Evolutionary conservation across 2,329 filamentous ascomycete species (phyloP), one percentile per base, ranked within the genome.

Genomic region (Hymenoscyphus repandus): DNA sequence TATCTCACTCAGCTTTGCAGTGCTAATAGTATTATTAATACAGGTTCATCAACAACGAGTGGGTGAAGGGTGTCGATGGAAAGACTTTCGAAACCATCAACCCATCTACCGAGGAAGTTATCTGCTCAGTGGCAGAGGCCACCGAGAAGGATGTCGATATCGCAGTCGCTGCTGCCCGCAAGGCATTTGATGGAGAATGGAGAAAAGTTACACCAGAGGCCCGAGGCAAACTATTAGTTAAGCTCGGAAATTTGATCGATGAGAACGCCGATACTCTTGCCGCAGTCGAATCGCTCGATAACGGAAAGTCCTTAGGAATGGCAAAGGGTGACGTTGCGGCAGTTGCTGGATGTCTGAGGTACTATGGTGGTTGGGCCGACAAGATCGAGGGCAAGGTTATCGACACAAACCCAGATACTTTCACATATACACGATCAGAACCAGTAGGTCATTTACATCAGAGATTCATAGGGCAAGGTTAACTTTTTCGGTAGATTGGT

Each of bases 31-130:
- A 4, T 27, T 27, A 7, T 27, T 27, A 4, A 27, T 27, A 34
- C 39, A 68, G 65, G 38, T 68, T 89, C 79, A 93, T 95, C 80
- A 91, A 93, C 80, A 91, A 92, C 71, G 86, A 96, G 72, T 96
- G 85, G 74, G 82, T 95, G 58, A 83, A 86, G 70, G 78, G 83
- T 68, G 83, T 86, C 57, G 88, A 95, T 63, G 90, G 90, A 74
- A 86, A 89, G 80, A 90, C 85, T 61, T 93, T 96, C 67, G 90
- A 96, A 73, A 87, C 90, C 70, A 85, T 93, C 78, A 95, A 95
- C 80, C 90, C 90, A 53, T 66, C 85, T 58, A 89, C 82, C 59
- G 91, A 96, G 72, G 83, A 90, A 71, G 82, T 89, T 66, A 95
- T 95, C 75, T 80, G 77, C 76, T 84, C 83, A 49, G 88, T 96